Evolutionary conservation across 805 yeast species (phyloP), one percentile per base, ranked within the genome.

Genomic region (Candida quercuum): DNA sequence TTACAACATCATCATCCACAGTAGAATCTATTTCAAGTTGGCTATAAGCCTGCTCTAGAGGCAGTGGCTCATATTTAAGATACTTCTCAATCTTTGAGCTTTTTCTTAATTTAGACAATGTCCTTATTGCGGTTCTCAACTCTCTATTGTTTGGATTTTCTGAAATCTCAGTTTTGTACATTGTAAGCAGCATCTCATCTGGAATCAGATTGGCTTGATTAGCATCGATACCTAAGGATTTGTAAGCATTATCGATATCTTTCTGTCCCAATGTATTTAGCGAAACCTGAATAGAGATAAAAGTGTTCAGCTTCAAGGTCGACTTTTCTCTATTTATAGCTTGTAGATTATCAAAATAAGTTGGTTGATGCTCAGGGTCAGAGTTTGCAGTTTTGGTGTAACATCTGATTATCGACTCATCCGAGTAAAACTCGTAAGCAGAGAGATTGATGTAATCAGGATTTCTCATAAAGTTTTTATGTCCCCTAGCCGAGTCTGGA

Each of bases 1-100:
- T 68, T 3, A 86, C 73, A 31, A 84, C 76, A 44, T 85, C 93
- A 52, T 81, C 86, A 41, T 74, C 81, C 12, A 78, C 75, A 1
- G 66, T 59, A 1, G 68, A 66, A 37, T 69, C 69, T 14, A 76
- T 66, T 10, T 72, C 82, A 23, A 83, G 56, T 1, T 61, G 49
- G 0, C 61, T 57, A 46, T 77, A 80, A 0, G 87, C 85, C 33
- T 71, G 70, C 0, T 49, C 50, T 6, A 67, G 35, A n/a, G 66
- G 60, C 37, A 72, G 50, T 3, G 76, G 76, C 41, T 78, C 80
- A 27, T 71, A 61, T 11, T 61, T 70, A 26, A 73, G 53, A 37
- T 54, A 69, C 28, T 56, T 56, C n/a, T 44, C 43, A 12, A 76
- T 42, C 11, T 38, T 43, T 0, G 45, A 35, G 21, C 76, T 70